Evolutionary conservation across 2,329 filamentous ascomycete genomes (phyloP).

Genomic region (Rutstroemia sp.): DNA sequence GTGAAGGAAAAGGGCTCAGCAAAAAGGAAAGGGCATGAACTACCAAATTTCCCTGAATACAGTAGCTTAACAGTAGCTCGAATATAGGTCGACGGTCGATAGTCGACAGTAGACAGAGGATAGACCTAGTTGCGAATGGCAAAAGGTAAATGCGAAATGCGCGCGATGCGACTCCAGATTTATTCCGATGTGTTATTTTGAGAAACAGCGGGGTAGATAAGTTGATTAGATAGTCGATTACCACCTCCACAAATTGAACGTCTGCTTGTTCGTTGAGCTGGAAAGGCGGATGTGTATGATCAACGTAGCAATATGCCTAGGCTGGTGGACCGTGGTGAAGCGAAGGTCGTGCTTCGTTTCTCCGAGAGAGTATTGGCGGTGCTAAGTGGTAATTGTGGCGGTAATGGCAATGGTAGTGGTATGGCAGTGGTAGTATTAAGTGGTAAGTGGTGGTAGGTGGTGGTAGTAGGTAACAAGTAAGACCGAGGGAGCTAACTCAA

Average conservation of each 20-base stretch:
- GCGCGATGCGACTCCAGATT: background rate
- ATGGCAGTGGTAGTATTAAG: background rate
- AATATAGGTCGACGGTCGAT: too few relatives aligned
- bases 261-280: background rate
- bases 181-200: background rate
- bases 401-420: background rate
- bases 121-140: background rate
- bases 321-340: too few relatives aligned
- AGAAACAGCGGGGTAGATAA: slow-evolving; percentile 3
- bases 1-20: background rate
- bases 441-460: background rate
- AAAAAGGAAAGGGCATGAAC: background rate
- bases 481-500: background rate
- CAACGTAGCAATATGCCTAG: background rate
- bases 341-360: background rate
- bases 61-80: background rate
- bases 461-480: background rate
- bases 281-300: background rate
- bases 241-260: background rate
- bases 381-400: background rate
- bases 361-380: background rate
- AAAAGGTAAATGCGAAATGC: background rate
- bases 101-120: too few relatives aligned
- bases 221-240: background rate
- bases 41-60: background rate